Conservation (phyloP, 2,329 filamentous ascomycete species). For the Xylaria sp. region DNA sequence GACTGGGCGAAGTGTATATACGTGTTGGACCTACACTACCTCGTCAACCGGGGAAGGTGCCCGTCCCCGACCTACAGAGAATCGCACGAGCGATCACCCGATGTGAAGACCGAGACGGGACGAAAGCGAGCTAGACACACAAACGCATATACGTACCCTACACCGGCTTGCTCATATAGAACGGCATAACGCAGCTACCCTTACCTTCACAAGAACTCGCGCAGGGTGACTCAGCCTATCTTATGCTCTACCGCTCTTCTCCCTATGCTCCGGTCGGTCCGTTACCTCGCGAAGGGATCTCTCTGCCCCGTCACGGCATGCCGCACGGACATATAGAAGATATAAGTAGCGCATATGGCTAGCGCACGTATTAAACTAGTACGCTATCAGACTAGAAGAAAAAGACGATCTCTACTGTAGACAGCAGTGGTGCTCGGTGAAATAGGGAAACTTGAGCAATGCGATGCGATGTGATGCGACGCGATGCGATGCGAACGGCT, state of each 20-base stretch:
- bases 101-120: neutral
- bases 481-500: neutral
- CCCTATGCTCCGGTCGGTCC: neutral
- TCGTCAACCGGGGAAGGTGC: neutral
- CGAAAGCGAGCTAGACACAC: neutral
- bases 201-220: neutral
- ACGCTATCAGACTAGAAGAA: neutral
- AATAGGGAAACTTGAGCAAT: neutral
- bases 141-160: conserved; percentile 1
- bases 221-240: neutral
- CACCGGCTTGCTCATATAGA: conserved; percentile 13
- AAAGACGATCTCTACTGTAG: no score
- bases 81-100: neutral
- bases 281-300: neutral
- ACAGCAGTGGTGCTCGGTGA: neutral
- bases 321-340: neutral
- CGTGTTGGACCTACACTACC: neutral
- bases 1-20: neutral
- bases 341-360: neutral
- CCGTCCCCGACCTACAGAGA: neutral
- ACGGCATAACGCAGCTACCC: conserved; percentile 20
- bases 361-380: neutral
- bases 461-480: neutral
- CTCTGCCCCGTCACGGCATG: neutral
- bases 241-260: neutral